Evolutionary conservation across 163 green algal genomes (phyloP).

Genomic region (Volvox carteri): DNA sequence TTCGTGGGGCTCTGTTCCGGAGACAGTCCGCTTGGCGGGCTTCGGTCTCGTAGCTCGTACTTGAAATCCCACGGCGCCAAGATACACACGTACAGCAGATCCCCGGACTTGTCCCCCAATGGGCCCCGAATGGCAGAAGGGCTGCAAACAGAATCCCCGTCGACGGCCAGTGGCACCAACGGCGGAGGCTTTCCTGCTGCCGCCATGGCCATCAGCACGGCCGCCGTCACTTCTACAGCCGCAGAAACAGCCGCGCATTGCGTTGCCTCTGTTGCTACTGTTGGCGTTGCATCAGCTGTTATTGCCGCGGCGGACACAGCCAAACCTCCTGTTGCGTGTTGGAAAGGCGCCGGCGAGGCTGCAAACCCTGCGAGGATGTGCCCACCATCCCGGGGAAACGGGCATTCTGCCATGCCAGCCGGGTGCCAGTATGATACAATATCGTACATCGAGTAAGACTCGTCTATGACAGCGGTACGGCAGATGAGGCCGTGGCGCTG

Average conservation of each 20-base stretch:
- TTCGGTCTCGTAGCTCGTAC: neutral
- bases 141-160: neutral
- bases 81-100: neutral
- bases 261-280: neutral
- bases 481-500: neutral
- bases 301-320: neutral
- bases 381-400: neutral
- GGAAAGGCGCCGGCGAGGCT: neutral
- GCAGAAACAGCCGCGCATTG: too few relatives aligned
- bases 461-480: neutral
- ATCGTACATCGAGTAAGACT: neutral
- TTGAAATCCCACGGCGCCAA: conserved; percentile 49
- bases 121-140: neutral
- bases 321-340: neutral
- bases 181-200: neutral
- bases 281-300: neutral
- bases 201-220: neutral
- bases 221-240: neutral
- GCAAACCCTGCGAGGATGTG: neutral
- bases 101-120: neutral
- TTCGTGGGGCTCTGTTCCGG: neutral
- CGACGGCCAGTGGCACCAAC: neutral
- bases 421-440: neutral
- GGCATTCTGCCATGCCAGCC: neutral
- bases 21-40: neutral